Base-by-base conservation (phyloP, 2,329 filamentous ascomycete species). In the Dendrostoma leiphaemia region DNA sequence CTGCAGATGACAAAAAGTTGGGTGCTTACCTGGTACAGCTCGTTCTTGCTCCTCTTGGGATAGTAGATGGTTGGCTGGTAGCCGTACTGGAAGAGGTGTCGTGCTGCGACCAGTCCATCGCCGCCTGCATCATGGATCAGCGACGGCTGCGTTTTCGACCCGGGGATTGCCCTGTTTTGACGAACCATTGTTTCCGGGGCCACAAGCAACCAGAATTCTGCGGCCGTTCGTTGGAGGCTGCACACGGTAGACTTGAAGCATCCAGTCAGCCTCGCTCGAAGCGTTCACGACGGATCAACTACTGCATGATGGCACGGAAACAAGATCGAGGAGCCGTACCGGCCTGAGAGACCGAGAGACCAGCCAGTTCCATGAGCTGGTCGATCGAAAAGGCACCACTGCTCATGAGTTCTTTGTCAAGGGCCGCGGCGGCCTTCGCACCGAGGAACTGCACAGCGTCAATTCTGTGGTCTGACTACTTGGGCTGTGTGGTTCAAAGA, bases 351-450 rank as follows among this genome's bases (percentile, higher is more conserved):
- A 97, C 91, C 1, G 91, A 92, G 0, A 99, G 80, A 0, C 94
- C 94, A 40, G 94, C 94, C 7, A 99, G 76, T 69, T 97, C 94
- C 94, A 99, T 97, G 46, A 99, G 78, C 72, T 99, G 94, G 67
- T 97, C 94, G 52, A 99, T 82, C 10, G 91, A 96, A 73, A 96
- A 99, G 8, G 89, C 91, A 1, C 86, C 84, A 10, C 83, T 82
- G 67, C 84, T 89, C 92, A 99, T 97, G 59, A 99, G 85, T 68
- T 99, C 93, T 70, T 90, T 86, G 69, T 99, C 94, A 17, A 99
- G 82, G 45, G 90, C 89, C 0, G 90, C 88, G 0, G 94, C 94
- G 60, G 91, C 90, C 72, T 94, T 91, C 38, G 93, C 87, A 9
- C 87, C 88, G 24, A 99, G 81, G 24, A 91, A 96, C 91, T 95